phyloP scores from a whole-genome alignment of 2,329 filamentous ascomycete genomes.

The Orbilia ellipsospora region DNA sequence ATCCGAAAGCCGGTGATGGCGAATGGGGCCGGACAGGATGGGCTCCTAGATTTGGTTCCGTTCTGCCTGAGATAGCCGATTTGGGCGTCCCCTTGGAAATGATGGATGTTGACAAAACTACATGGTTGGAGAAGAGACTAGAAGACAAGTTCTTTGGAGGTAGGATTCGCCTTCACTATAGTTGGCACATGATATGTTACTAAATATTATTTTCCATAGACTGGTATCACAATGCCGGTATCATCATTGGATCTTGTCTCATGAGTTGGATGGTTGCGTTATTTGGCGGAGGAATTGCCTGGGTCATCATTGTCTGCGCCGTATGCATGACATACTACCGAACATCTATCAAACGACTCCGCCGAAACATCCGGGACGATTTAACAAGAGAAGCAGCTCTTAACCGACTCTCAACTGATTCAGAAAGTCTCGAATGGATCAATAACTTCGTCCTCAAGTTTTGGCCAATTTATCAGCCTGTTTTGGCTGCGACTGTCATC shows the following conservation, averaged over 20 bases:
- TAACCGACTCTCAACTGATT: constrained; percentile 86
- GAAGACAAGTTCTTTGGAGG: constrained; percentile 92
- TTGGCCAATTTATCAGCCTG: constrained; percentile 98
- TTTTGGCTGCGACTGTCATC: constrained; percentile 90
- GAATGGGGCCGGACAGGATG: constrained; percentile 77
- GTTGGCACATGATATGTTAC: not conserved
- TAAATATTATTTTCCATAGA: constrained; percentile 67
- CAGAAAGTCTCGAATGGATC: constrained; percentile 96
- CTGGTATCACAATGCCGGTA: constrained; percentile 97
- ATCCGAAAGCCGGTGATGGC: constrained; percentile 69
- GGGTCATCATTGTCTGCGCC: constrained; percentile 94
- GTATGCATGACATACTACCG: constrained; percentile 94
- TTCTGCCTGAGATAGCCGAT: constrained; percentile 12
- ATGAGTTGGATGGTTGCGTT: constrained; percentile 89
- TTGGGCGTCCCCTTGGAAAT: constrained; percentile 56
- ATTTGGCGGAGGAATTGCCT: constrained; percentile 88
- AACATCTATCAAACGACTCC: constrained; percentile 90
- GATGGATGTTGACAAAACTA: constrained; percentile 74
- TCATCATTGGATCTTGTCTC: constrained; percentile 93
- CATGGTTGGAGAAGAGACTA: constrained; percentile 83
- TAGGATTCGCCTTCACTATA: constrained; percentile 60
- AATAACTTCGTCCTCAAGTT: constrained; percentile 99
- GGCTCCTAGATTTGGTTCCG: constrained; percentile 80
- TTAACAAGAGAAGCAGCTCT: constrained; percentile 88
- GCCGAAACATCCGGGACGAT: constrained; percentile 95